A percentile compares a stretch with the other conserved stretches of the same genome.
Conservation (phyloP, 2,329 filamentous ascomycete species). For the Acrodontium crateriforme region DNA sequence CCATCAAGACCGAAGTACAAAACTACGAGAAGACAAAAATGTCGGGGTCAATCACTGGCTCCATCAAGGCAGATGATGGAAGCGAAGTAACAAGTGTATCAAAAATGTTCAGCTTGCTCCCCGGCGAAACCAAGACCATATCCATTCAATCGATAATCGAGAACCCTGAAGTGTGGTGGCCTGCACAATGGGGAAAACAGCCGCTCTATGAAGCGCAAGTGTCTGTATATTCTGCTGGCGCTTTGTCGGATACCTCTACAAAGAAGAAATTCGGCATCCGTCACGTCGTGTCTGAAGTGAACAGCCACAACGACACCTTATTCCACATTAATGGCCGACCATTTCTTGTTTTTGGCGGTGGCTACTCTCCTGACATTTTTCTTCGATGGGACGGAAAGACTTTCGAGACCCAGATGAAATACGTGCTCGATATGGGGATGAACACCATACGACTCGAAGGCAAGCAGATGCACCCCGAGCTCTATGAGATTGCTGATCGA, state of each 20-base stretch:
- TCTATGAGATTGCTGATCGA: constrained; percentile 4
- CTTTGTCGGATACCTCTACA: constrained; percentile 1
- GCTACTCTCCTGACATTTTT: constrained; percentile 5
- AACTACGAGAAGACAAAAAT: constrained; percentile 2
- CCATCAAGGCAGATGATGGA: neutral
- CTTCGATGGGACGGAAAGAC: constrained; percentile 3
- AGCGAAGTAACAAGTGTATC: too few species aligned
- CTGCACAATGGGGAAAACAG: constrained; percentile 5
- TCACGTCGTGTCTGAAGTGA: constrained; percentile 3
- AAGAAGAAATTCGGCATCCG: constrained; percentile 3
- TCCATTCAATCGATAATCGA: constrained; percentile 1
- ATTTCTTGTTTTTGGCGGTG: constrained; percentile 5
- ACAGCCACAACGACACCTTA: constrained; percentile 5
- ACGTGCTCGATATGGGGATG: constrained; percentile 6
- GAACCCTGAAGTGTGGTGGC: constrained; percentile 4
- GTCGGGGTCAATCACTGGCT: constrained; percentile 1
- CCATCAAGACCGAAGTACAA: constrained; percentile 2
- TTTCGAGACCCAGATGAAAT: constrained; percentile 3
- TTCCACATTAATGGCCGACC: constrained; percentile 4
- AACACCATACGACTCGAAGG: constrained; percentile 6
- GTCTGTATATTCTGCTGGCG: neutral
- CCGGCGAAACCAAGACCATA: constrained; percentile 2
- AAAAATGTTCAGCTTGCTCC: constrained; percentile 2
- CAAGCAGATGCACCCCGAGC: constrained; percentile 5
- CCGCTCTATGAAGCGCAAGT: constrained; percentile 3